A percentile compares a stretch with the other conserved stretches of the same genome.
Evolutionary conservation across 345 rosid genomes (phyloP).

Genomic region (Syzygium oleosum): DNA sequence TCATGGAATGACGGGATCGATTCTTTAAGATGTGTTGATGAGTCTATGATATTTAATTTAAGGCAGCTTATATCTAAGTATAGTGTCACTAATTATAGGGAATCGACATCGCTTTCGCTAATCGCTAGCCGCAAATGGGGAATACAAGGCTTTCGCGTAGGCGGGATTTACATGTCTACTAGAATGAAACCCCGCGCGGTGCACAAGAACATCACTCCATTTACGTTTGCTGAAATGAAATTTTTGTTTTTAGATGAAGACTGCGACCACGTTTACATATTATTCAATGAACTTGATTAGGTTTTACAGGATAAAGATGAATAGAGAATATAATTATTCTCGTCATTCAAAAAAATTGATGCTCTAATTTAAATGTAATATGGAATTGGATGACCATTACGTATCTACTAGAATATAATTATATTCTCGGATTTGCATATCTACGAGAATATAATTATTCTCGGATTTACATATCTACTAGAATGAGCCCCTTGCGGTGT

Average conservation of each 20-base stretch:
- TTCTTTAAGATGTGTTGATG: neutral
- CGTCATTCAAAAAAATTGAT: rapidly evolving
- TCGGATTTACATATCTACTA: no score
- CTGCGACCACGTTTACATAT: neutral
- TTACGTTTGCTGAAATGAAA: neutral
- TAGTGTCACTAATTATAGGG: neutral
- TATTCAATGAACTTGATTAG: neutral
- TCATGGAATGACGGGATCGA: neutral
- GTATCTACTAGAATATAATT: no score
- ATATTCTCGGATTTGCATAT: no score
- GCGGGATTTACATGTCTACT: neutral
- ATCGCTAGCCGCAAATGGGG: neutral
- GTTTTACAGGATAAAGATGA: neutral
- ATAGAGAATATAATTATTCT: neutral
- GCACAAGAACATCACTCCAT: neutral
- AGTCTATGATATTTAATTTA: neutral
- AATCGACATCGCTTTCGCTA: neutral
- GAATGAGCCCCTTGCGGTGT: no score
- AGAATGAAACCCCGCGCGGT: neutral
- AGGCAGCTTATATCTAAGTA: neutral
- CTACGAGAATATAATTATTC: no score
- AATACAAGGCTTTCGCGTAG: no score
- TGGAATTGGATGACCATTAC: neutral
- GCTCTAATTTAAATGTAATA: neutral
- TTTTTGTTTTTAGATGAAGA: neutral